Evolutionary conservation across 345 rosid species (phyloP), one percentile per base, ranked within the genome.

Genomic region (Moricandia arvensis): DNA sequence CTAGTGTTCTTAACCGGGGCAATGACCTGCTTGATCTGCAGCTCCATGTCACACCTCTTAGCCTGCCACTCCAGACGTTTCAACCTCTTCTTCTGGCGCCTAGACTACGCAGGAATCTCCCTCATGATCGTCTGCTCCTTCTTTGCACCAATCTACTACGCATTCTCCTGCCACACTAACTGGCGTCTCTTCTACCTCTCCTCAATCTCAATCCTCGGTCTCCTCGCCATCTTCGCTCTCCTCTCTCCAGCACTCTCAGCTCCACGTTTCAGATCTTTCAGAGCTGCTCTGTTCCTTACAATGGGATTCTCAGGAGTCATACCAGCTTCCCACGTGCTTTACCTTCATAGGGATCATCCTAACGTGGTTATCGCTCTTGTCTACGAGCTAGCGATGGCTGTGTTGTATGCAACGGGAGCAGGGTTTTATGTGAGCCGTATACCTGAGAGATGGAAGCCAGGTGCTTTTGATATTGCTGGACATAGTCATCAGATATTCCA

Each of bases 401-500:
- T 89, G 69, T 69, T 90, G 47, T 95, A 93, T 26, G 87, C 86
- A 34, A 80, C 77, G 0, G 99, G 99, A 43, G 97, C 87, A 1
- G 87, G 75, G 9, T 84, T 95, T 75, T 90, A 93, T 3, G 82
- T 89, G 6, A 73, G 82, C 43, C 86, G 98, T 61, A 75, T 95
- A 70, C 98, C 98, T 0, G 98, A 93, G 73, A 82, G 89, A 63
- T 95, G 98, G 98, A 89, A 86, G 75, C 99, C 99, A 0, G 96
- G 99, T 0, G 86, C 90, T n/a, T 96, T 96, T 11, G 99, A 96
- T 66, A 85, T 91, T 38, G 95, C 89, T 18, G 97, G 99, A 53
- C 99, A 96, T 61, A 96, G 96, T 67, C 99, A 96, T 66, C 99
- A 93, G 84, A 91, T 96, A 54, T 96, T 93, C 80, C 97, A 96